Evolutionary conservation across 768 basidiomycete genomes (phyloP).

Genomic region (Leccinum incarnatum): DNA sequence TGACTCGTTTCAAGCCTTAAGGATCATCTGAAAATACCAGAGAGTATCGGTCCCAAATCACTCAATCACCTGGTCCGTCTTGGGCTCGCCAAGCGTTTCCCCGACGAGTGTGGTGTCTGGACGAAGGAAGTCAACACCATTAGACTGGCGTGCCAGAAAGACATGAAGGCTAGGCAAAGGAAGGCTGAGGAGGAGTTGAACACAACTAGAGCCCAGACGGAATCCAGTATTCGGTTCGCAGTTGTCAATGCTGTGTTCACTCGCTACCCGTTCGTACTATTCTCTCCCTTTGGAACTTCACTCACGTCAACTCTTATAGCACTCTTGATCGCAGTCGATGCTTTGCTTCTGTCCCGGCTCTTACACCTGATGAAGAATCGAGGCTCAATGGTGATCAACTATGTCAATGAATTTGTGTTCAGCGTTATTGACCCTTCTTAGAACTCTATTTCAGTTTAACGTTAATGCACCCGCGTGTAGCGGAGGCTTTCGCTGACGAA

Average conservation of each 20-base stretch:
- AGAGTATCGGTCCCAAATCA: conserved; percentile 21
- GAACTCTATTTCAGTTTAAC: conserved; percentile 19
- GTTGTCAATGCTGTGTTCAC: conserved; percentile 29
- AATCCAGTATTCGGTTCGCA: conserved; percentile 22
- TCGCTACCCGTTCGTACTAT: conserved; percentile 18
- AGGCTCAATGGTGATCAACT: conserved; percentile 11
- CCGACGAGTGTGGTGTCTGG: conserved; percentile 26
- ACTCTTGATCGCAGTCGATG: conserved; percentile 19
- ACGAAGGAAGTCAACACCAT: conserved; percentile 13
- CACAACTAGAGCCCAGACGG: conserved; percentile 11
- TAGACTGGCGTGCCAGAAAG: background rate
- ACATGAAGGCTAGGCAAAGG: conserved; percentile 8
- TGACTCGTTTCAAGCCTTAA: conserved; percentile 18
- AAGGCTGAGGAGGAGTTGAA: conserved; percentile 11
- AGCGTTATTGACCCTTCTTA: background rate
- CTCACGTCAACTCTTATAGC: conserved; percentile 6
- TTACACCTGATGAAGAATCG: conserved; percentile 15
- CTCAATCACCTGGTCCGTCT: conserved; percentile 29
- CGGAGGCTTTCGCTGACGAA: conserved; percentile 20
- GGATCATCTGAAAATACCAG: conserved; percentile 27
- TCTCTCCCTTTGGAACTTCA: background rate
- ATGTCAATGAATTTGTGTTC: background rate
- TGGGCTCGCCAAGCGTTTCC: conserved; percentile 33
- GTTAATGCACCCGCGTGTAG: conserved; percentile 17
- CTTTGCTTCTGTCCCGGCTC: conserved; percentile 10